Percentiles rank a stretch among this genome's conserved stretches.
phyloP scores from a whole-genome alignment of 306 rosid genomes.

The Quercus cerris region DNA sequence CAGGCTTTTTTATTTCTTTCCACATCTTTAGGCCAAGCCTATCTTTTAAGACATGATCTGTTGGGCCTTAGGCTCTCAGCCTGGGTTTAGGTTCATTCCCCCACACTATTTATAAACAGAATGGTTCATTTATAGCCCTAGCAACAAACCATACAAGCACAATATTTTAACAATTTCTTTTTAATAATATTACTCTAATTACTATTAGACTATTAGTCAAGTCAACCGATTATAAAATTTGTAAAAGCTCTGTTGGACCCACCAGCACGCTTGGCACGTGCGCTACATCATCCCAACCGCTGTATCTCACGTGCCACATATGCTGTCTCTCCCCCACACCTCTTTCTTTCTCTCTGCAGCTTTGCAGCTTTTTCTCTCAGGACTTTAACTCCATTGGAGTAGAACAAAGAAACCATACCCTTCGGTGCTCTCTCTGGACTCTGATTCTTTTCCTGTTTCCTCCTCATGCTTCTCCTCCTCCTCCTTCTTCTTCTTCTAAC shows the following conservation, averaged over 20 bases:
- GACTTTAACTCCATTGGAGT: conserved; percentile 27
- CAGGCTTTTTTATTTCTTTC: too few relatives aligned
- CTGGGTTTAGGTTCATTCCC: too few relatives aligned
- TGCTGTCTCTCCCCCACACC: neutral
- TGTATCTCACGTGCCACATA: conserved; percentile 30
- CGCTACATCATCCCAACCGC: neutral
- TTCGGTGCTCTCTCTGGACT: conserved; percentile 9
- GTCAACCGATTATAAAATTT: too few relatives aligned
- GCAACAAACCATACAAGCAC: too few relatives aligned
- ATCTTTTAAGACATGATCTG: too few relatives aligned
- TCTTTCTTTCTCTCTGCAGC: neutral
- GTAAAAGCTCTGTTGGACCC: neutral
- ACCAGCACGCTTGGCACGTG: conserved; percentile 32
- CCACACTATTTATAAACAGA: too few relatives aligned
- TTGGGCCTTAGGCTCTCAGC: too few relatives aligned
- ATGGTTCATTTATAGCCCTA: too few relatives aligned
- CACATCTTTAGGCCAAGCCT: too few relatives aligned
- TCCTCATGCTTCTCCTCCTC: neutral
- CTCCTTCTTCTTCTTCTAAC: neutral
- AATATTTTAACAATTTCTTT: too few relatives aligned
- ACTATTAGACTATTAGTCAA: too few relatives aligned
- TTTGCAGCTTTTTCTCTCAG: conserved; percentile 28
- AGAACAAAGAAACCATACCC: conserved; percentile 18
- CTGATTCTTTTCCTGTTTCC: neutral
- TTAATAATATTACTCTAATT: too few relatives aligned